phyloP scores from a whole-genome alignment of 768 basidiomycete species.

The Gyrodon lividus region DNA sequence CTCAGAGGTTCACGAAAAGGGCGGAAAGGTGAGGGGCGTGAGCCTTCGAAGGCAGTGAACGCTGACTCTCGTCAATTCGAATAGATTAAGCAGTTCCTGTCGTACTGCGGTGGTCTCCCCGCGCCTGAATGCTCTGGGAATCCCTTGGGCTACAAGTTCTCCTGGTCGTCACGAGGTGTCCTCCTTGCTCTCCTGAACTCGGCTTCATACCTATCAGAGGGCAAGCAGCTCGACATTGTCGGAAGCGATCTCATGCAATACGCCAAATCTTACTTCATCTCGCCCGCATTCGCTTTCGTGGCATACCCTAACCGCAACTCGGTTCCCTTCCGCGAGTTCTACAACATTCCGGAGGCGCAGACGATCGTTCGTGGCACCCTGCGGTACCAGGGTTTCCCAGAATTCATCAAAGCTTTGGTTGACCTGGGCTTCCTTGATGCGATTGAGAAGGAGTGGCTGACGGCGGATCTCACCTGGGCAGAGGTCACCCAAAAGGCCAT shows the following conservation, averaged over 20 bases:
- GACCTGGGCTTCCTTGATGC: conserved; percentile 85
- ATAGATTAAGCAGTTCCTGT: conserved; percentile 86
- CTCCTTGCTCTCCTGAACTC: conserved; percentile 92
- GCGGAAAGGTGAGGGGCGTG: conserved; percentile 73
- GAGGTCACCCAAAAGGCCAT: conserved; percentile 76
- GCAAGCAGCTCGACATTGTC: conserved; percentile 61
- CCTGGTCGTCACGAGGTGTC: conserved; percentile 96
- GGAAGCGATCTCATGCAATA: conserved; percentile 87
- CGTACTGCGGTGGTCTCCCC: conserved; percentile 95
- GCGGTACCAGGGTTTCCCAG: conserved; percentile 95
- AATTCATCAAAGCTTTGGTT: conserved; percentile 87
- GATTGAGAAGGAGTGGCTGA: conserved; percentile 73
- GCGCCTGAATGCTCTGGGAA: conserved; percentile 89
- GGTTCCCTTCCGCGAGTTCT: conserved; percentile 84
- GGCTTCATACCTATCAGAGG: conserved; percentile 73
- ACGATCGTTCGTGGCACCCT: conserved; percentile 91
- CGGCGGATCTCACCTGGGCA: conserved; percentile 74
- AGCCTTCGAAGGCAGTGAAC: neutral
- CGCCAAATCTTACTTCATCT: conserved; percentile 93
- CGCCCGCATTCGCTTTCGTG: conserved; percentile 94
- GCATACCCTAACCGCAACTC: conserved; percentile 98
- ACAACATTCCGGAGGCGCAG: conserved; percentile 91
- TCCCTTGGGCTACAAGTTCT: conserved; percentile 98
- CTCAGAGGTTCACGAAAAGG: conserved; percentile 88
- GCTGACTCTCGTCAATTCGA: conserved; percentile 1